phyloP scores from a whole-genome alignment of 1,139 yeast species.

The Lodderomyces theae region DNA sequence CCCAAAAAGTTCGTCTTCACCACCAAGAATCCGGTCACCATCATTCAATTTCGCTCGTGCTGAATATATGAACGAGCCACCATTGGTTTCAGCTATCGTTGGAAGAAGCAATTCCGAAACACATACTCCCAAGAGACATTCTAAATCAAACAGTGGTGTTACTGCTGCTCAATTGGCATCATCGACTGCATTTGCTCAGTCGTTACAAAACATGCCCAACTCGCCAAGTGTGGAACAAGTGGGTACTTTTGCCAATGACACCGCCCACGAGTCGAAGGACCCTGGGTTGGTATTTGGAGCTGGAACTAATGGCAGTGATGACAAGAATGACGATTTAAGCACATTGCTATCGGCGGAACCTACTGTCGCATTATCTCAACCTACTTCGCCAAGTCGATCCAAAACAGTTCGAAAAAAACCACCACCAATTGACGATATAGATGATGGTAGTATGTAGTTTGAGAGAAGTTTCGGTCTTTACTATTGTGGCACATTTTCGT shows the following conservation, averaged over 20 bases:
- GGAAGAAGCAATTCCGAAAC: not conserved
- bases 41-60: constrained; percentile 18
- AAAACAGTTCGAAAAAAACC: constrained; percentile 11
- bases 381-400: constrained; percentile 8
- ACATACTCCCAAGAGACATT: not conserved
- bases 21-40: constrained; percentile 10
- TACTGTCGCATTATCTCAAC: constrained; percentile 15
- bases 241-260: not conserved
- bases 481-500: no score
- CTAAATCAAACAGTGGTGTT: not conserved
- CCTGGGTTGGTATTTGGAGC: not conserved
- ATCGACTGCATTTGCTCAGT: constrained; percentile 1
- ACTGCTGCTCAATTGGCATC: constrained; percentile 1
- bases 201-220: constrained; percentile 1
- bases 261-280: not conserved
- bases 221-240: constrained; percentile 1
- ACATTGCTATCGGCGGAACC: constrained; percentile 14
- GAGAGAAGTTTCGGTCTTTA: no score
- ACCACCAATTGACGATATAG: constrained; percentile 9
- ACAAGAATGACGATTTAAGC: constrained; percentile 6
- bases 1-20: not conserved
- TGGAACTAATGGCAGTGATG: not conserved
- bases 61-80: constrained; percentile 1
- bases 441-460: not conserved
- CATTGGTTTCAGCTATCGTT: not conserved